Conservation (phyloP, 1,284 basidiomycete genomes). For the Anthracocystis setariae region DNA sequence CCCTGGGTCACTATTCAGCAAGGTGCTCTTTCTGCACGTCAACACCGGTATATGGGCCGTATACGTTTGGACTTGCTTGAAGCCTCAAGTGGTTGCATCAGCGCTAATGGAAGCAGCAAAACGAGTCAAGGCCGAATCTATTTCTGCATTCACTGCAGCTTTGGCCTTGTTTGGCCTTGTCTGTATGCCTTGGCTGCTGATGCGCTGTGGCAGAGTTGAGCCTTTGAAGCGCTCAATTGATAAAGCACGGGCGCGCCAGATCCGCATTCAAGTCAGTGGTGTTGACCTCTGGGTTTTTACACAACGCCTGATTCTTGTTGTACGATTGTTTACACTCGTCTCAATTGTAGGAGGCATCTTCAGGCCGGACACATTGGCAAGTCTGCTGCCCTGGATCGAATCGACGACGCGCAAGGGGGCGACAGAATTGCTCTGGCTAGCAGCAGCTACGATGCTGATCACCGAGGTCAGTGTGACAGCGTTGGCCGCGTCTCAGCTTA, state of each 20-base stretch:
- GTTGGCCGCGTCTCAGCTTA: conserved; percentile 12
- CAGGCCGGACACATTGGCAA: not conserved
- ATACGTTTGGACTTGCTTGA: conserved; percentile 3
- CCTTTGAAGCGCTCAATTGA: conserved; percentile 23
- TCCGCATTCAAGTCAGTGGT: conserved; percentile 17
- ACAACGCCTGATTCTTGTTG: conserved; percentile 6
- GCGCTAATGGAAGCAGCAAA: not conserved
- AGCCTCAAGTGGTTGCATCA: not conserved
- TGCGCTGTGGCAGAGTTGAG: conserved; percentile 4
- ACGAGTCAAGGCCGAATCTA: not conserved
- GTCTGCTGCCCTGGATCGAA: conserved; percentile 1
- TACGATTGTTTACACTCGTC: conserved; percentile 1
- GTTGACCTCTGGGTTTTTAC: conserved; percentile 9
- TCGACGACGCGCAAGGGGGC: not conserved
- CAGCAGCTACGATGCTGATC: conserved; percentile 5
- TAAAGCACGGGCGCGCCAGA: conserved; percentile 13
- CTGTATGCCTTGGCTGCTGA: conserved; percentile 7
- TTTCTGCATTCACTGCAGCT: conserved; percentile 4
- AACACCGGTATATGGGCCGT: conserved; percentile 8
- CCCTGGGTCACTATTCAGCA: conserved; percentile 2
- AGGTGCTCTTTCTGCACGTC: conserved; percentile 10
- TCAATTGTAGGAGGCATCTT: not conserved
- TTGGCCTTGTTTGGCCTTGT: not conserved
- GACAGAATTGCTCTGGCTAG: conserved; percentile 6
- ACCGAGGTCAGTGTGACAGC: conserved; percentile 15